Base-by-base conservation (phyloP, 176 grass and related monocot species). In the Ananas comosus region DNA sequence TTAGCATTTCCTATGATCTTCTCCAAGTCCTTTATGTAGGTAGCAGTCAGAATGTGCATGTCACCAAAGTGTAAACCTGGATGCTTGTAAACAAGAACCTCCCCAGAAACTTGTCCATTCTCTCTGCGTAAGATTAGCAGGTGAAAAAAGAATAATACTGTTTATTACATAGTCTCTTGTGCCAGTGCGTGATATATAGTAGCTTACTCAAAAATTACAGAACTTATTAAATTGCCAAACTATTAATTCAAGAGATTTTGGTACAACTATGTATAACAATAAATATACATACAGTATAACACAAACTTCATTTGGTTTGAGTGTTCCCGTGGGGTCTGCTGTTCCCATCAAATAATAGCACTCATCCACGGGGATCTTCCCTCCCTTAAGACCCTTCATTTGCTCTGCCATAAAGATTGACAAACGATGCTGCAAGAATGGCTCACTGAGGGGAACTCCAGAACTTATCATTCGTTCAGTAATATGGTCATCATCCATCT, bases 31-130 rank as follows among this genome's bases (percentile, higher is more conserved):
- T 64, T 51, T 52, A 80, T 61, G 61, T 88, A 80, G 3, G 57
- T 85, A 80, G 85, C 73, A 48, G 61, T 82, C 48, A 92, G 70
- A 6, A 66, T 51, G 76, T 92, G 89, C 64, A 92, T 80, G 65
- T 92, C 89, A 16, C 89, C 89, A 23, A 92, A 87, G 49, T 92
- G 85, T 70, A 92, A 69, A 17, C 89, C 85, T 24, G 89, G 89
- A 75, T 85, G 76, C 69, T 85, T 92, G 47, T 88, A 92, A 18
- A 92, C 82, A 78, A 92, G 89, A 70, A 92, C 82, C 12, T 78
- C 50, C 28, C 82, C 85, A 72, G 82, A 92, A 74, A 88, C 16
- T 24, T 88, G 85, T 10, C 89, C 82, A 4, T 83, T 74, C 13
- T 85, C 85, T 51, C 89, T 92, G 81, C 70, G 75, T 63, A 71